Evolutionary conservation across 2,329 filamentous ascomycete genomes (phyloP), one percentile per base, ranked within the genome.

Genomic region (Exserohilum turcica): DNA sequence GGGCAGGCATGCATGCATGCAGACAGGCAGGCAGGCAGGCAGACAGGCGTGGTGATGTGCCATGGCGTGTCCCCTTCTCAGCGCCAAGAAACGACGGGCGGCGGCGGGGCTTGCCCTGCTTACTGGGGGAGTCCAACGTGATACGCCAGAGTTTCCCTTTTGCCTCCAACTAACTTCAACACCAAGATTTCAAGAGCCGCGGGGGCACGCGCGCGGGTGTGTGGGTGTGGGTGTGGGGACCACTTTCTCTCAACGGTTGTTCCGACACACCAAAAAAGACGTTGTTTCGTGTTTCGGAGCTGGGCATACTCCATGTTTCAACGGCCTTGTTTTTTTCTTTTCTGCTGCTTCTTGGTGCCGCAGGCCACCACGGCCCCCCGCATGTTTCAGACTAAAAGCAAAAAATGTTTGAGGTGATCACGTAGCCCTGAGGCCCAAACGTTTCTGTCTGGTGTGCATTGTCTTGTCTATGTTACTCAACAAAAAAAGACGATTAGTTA

Each of bases 51-150:
- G 47, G 54, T 54, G 48, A 40, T 4, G 52, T 56, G 55, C 62
- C 61, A 66, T 65, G 39, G 29, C 29, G 52, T n/a, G n/a, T n/a
- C n/a, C n/a, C n/a, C n/a, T 67, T 65, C 62, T 53, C 48, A 42
- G 57, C 57, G 63, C 64, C 60, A 63, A 64, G 64, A n/a, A n/a
- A 16, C 54, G 15, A 9, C 16, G 48, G 52, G 53, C 47, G 57
- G 35, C 48, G 57, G 53, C 58, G 63, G 63, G 63, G 63, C 63
- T n/a, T n/a, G n/a, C n/a, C n/a, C n/a, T n/a, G n/a, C n/a, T n/a
- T n/a, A n/a, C n/a, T n/a, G n/a, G n/a, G n/a, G n/a, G n/a, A n/a
- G n/a, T n/a, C n/a, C n/a, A n/a, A n/a, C n/a, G 15, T 24, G 38
- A 24, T 24, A 8, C 13, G 3, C 42, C 3, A 35, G 19, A 24